Percentiles rank a stretch among this genome's conserved stretches.
Evolutionary conservation across 202 grass and related monocot species (phyloP).

Genomic region (Eragrostis tef): DNA sequence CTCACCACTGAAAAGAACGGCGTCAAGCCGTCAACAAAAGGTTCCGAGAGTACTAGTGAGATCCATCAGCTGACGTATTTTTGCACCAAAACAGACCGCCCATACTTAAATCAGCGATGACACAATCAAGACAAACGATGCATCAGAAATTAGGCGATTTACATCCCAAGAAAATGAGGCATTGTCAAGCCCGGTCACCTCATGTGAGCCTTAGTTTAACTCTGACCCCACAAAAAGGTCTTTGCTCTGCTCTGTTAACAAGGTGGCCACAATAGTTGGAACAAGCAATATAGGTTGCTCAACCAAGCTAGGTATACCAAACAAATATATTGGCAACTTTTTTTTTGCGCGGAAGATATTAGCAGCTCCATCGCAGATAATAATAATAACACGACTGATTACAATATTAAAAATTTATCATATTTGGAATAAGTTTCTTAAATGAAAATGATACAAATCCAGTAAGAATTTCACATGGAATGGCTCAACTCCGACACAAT

Average conservation of each 20-base stretch:
- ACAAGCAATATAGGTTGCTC: neutral
- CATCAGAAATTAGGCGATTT: constrained; percentile 34
- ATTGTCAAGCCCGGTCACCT: constrained; percentile 1
- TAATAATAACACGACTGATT: neutral
- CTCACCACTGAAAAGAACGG: constrained; percentile 8
- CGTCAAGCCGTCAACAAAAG: constrained; percentile 21
- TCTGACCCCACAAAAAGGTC: constrained; percentile 13
- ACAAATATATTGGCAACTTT: neutral
- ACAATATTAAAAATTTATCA: neutral
- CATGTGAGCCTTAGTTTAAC: constrained; percentile 26
- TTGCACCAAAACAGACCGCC: neutral
- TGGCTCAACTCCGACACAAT: neutral
- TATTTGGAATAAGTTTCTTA: neutral
- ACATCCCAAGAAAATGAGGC: constrained; percentile 21
- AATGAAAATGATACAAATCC: neutral
- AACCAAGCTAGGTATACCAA: constrained; percentile 2
- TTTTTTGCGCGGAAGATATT: too few species aligned
- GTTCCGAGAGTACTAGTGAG: neutral
- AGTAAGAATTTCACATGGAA: neutral
- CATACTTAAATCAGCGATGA: constrained; percentile 44
- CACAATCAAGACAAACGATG: constrained; percentile 17
- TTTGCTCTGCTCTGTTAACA: neutral
- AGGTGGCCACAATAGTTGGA: neutral
- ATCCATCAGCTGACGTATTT: constrained; percentile 27
- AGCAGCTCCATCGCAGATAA: too few species aligned